Base-by-base conservation (phyloP, 352 stramenopile genomes). In the Phytophthora sansomeana region DNA sequence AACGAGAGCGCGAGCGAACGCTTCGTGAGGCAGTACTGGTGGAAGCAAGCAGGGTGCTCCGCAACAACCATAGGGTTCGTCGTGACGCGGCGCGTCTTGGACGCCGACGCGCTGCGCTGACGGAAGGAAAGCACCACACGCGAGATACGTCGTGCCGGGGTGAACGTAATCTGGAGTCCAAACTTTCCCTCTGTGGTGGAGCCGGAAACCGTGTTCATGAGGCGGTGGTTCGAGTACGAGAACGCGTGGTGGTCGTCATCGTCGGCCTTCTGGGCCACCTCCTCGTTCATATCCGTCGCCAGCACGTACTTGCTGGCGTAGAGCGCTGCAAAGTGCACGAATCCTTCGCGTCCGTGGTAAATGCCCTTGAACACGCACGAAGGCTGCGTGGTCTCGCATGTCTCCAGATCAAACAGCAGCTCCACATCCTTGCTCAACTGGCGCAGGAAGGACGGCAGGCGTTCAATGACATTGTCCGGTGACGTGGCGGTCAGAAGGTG, bases 341-440 rank as follows among this genome's bases (percentile, higher is more conserved):
- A 89, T 6, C 88, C 88, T 67, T 96, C 88, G 10, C 88, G 84
- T 42, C 85, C 88, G 55, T 96, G 86, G 72, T 95, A 96, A 24
- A 93, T 85, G 44, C 88, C 88, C 68, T 96, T 94, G 72, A 93
- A 96, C 39, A 96, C 86, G 35, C 86, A 95, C 33, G 82, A 92
- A 42, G 86, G 84, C 61, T 93, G 79, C 19, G 74, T 76, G 2
- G 68, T 84, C 53, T 96, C 88, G 32, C 80, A 65, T 6, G 88
- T 92, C 52, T 96, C 88, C 4, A 96, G 54, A 42, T 96, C 87
- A 44, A 96, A 96, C 29, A 89, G 77, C 26, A 96, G 58, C 67
- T 96, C 88, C 0, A 92, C 75, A 52, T 96, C 88, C 60, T 96
- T 94, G 69, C 85, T 92, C 36, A 96, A 55, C 62, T 96, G 88